Base-by-base conservation (phyloP, 768 basidiomycete species). In the Kwoniella sp. region DNA sequence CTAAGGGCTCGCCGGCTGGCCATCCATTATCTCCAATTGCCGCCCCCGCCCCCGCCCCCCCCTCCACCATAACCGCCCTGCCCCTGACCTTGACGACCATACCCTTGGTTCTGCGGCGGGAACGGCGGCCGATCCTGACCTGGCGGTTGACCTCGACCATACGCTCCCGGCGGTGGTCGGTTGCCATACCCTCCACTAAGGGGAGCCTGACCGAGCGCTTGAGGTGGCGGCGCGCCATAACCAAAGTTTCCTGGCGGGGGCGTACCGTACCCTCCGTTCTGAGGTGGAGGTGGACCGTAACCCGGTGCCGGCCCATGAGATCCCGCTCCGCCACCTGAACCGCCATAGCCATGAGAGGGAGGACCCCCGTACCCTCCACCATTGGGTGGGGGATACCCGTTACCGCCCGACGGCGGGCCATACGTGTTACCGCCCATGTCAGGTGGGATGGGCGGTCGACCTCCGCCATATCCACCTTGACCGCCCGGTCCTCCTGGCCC, bases 331-430 rank as follows among this genome's bases (percentile, higher is more conserved):
- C n/a, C 28, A 19, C 45, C 45, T 19, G 29, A 27, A 23, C 8
- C 33, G 28, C 45, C 33, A 29, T 46, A 51, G 14, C 43, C 53
- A 23, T 31, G 28, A 9, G 43, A 43, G 7, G 33, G 42, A 31
- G 23, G 50, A 39, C 46, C 52, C 19, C 20, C 29, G 12, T 33
- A 32, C 15, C 49, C 40, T 3, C 46, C 46, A 19, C 38, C 29
- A 12, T 17, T 11, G 3, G 34, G 20, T 20, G 34, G 53, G 23
- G 17, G 28, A 17, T 20, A 11, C 15, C 47, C 46, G 23, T 43
- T 69, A 26, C 75, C 72, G 15, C 69, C 67, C n/a, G n/a, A n/a
- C n/a, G n/a, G n/a, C n/a, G n/a, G n/a, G 1, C 76, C 71, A 26
- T 73, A 66, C 4, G 17, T 22, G n/a, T 66, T 62, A 9, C 27